Conservation (phyloP, 371 early-diverging fungal genomes). For the Umbelopsis sp. region DNA sequence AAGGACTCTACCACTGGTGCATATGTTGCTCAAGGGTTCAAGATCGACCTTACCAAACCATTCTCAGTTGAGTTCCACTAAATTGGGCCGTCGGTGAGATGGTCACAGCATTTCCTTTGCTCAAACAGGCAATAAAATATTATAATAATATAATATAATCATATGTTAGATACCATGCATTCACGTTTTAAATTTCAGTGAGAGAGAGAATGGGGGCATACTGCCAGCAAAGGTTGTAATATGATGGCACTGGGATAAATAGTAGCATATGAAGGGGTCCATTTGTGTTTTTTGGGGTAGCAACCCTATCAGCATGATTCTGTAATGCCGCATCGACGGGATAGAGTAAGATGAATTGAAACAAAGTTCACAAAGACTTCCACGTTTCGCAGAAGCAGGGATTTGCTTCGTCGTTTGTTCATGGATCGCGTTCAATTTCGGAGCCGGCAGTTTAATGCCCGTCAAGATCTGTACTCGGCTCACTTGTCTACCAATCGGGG, state of each 20-base stretch:
- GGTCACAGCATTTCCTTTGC: neutral
- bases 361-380: too few species aligned
- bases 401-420: neutral
- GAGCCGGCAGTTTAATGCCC: neutral
- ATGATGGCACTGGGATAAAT: too few species aligned
- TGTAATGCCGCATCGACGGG: too few species aligned
- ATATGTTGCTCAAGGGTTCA: slow-evolving; percentile 8
- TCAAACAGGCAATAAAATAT: neutral
- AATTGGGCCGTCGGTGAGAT: too few species aligned
- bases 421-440: neutral
- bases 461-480: neutral
- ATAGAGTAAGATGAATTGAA: too few species aligned
- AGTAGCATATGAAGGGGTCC: too few species aligned
- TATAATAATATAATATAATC: neutral
- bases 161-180: neutral
- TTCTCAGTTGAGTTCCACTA: slow-evolving; percentile 8
- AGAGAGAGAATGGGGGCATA: too few species aligned
- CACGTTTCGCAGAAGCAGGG: neutral
- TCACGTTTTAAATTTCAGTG: neutral
- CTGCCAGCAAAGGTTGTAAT: too few species aligned
- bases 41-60: slow-evolving; percentile 7
- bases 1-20: slow-evolving; percentile 6
- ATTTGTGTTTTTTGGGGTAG: too few species aligned
- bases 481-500: neutral
- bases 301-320: too few species aligned